Evolutionary conservation across 768 basidiomycete genomes (phyloP).

Genomic region (Russula compacta): DNA sequence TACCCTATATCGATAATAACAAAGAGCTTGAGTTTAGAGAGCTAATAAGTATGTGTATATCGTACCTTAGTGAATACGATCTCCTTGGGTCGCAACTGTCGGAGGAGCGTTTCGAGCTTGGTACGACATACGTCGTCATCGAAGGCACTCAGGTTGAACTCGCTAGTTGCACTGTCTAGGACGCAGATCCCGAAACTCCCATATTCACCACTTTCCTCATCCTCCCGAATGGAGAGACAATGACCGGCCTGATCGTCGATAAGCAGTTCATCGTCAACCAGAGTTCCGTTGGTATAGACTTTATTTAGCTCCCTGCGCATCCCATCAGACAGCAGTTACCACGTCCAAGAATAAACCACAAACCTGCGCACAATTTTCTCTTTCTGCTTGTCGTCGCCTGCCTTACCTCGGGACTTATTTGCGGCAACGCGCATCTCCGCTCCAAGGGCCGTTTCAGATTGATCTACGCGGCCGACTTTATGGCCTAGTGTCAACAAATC

Average conservation of each 20-base stretch:
- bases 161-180: conserved; percentile 89
- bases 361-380: conserved; percentile 87
- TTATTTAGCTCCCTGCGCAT: conserved; percentile 73
- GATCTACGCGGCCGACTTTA: conserved; percentile 95
- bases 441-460: conserved; percentile 93
- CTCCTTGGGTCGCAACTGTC: conserved; percentile 88
- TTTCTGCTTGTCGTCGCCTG: conserved; percentile 42
- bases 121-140: conserved; percentile 91
- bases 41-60: neutral
- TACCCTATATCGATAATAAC: conserved; percentile 46
- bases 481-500: conserved; percentile 44
- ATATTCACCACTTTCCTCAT: conserved; percentile 31
- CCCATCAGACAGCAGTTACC: conserved; percentile 1
- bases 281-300: conserved; percentile 93
- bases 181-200: conserved; percentile 79
- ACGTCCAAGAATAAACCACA: conserved; percentile 5
- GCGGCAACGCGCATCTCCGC: conserved; percentile 91
- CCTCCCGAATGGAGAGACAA: conserved; percentile 81
- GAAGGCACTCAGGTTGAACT: conserved; percentile 86
- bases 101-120: conserved; percentile 84
- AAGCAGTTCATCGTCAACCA: conserved; percentile 83
- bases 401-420: conserved; percentile 45
- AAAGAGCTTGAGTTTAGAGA: neutral
- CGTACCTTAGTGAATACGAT: conserved; percentile 80
- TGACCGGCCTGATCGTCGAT: conserved; percentile 93